Base-by-base conservation (phyloP, 192 early-diverging fungal species). In the Coemansia sp. region DNA sequence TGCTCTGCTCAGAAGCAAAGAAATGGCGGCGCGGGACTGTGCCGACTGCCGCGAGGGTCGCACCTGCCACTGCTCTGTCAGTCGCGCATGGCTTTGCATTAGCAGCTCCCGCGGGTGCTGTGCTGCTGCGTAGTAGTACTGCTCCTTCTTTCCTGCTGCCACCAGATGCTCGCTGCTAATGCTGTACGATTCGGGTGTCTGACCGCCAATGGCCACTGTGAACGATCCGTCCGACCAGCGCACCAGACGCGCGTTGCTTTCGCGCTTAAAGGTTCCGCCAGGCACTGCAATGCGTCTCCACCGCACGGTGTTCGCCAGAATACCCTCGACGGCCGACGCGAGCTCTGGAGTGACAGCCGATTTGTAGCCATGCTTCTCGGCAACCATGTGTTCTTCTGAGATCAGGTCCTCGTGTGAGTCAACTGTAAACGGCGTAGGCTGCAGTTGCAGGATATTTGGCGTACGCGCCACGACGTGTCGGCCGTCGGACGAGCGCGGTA, bases 161-260 rank as follows among this genome's bases (percentile, higher is more conserved):
- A 35, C 42, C 16, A 81, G 70, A 48, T 65, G 63, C 63, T 81
- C 79, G 4, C 26, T 60, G 25, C 42, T 34, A 12, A 81, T 43
- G 56, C 63, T 69, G 52, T 75, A 75, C 3, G 56, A 37, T 39
- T 75, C 74, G 7, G 72, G 72, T 56, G 42, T 45, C 5, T 12
- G 39, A 7, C 78, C 72, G 48, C 78, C 78, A 20, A 81, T 56
- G 10, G 71, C 70, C 2, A 81, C 57, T 0, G 79, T 72, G 12
- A 64, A 75, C 6, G 79, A 81, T 4, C 79, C 79, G 45, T 81
- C 79, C 42, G 79, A 81, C 79, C 79, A 81, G 55, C 79, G 79
- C 58, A 81, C 79, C 18, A 81, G 66, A 0, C 79, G 79, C 29
- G 79, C 74, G 40, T 81, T 81, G 52, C 73, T 81, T 61, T 75